Conservation (phyloP, 345 rosid species). For the Trapa incisa region DNA sequence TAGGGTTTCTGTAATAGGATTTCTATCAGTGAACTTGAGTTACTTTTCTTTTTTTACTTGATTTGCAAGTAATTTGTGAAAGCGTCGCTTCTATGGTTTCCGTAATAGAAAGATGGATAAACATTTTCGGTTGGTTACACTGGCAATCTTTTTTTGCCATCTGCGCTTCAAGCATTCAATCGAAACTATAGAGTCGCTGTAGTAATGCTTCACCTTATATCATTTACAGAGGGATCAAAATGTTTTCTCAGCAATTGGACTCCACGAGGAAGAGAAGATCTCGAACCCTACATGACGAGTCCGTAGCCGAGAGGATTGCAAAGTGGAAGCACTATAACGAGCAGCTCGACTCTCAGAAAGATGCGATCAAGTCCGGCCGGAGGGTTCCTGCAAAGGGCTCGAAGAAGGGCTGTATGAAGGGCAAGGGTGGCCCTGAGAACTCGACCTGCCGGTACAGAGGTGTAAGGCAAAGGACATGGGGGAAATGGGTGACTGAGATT, state of each 20-base stretch:
- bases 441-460: constrained; percentile 46
- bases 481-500: constrained; percentile 93
- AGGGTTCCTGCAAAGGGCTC: constrained; percentile 51
- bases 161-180: background rate
- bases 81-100: background rate
- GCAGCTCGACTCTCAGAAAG: background rate
- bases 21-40: too few relatives aligned
- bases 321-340: background rate
- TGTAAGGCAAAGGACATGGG: constrained; percentile 89
- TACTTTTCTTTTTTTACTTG: background rate
- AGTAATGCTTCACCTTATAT: background rate
- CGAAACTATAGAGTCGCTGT: background rate
- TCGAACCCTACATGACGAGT: background rate
- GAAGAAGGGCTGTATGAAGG: constrained; percentile 80
- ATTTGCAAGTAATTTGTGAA: background rate
- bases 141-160: background rate
- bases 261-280: background rate
- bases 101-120: background rate
- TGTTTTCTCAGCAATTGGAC: background rate
- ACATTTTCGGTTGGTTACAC: background rate
- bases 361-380: background rate
- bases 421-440: constrained; percentile 87
- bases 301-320: constrained; percentile 1
- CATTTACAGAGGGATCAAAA: background rate
- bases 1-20: too few relatives aligned